A percentile compares a stretch with the other conserved stretches of the same genome.
These are phyloP conservation scores for Tephrocybe sp. DNA, from an alignment of 768 basidiomycete genomes.

Conservation along the genomic window DNA sequence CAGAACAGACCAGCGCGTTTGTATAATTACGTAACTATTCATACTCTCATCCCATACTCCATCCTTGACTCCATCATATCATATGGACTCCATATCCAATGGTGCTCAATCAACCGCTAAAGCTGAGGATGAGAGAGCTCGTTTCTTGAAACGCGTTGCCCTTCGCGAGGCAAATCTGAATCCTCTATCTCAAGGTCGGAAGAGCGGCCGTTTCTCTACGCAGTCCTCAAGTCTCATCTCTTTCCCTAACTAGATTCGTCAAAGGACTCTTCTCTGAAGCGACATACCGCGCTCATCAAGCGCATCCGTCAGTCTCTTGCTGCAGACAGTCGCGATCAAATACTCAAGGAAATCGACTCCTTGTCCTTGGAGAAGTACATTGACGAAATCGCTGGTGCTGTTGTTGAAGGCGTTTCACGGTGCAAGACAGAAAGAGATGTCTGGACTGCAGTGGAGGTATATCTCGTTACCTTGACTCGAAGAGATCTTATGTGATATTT, in stretches of 20 bases:
- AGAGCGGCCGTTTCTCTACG: conserved; percentile 2
- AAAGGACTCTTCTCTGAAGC: conserved; percentile 92
- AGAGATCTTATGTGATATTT: background rate
- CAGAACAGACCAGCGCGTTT: too few relatives aligned
- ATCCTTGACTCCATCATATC: too few relatives aligned
- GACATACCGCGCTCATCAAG: conserved; percentile 94
- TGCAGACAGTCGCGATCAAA: conserved; percentile 76
- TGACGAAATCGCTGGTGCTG: conserved; percentile 88
- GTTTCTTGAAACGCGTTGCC: conserved; percentile 53
- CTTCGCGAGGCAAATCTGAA: conserved; percentile 57
- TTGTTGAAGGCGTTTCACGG: conserved; percentile 77
- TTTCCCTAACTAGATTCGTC: conserved; percentile 48
- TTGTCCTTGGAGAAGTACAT: conserved; percentile 93
- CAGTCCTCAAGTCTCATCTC: background rate
- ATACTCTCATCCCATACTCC: background rate
- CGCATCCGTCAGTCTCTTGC: conserved; percentile 86
- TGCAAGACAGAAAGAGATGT: conserved; percentile 94
- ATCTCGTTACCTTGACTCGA: background rate
- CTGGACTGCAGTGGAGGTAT: conserved; percentile 90
- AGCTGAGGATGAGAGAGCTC: conserved; percentile 44
- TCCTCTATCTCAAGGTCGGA: conserved; percentile 46
- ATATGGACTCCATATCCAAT: conserved; percentile 29
- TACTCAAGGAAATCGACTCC: conserved; percentile 88
- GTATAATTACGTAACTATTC: conserved; percentile 15
- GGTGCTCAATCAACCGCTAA: conserved; percentile 24